Conservation (phyloP, 345 rosid species). For the Rhizophora mangle region DNA sequence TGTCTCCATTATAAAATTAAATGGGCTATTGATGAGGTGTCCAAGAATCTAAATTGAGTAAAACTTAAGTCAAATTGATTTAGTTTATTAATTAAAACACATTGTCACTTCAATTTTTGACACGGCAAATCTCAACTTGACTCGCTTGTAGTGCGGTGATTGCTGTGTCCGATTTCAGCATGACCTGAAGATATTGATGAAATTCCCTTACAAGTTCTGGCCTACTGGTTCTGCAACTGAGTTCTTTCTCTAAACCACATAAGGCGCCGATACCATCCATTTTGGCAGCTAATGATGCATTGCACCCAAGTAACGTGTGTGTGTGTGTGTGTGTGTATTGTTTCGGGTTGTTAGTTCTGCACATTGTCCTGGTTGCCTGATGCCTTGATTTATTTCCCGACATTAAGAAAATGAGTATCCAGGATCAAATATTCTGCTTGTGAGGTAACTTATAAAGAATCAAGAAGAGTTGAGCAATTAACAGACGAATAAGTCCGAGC, state of each 20-base stretch:
- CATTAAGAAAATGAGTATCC: conserved; percentile 17
- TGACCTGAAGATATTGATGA: conserved; percentile 28
- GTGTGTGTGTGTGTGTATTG: too few species aligned
- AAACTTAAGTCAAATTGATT: too few species aligned
- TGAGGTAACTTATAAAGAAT: conserved; percentile 15
- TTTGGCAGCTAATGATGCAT: conserved; percentile 21
- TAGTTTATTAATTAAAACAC: too few species aligned
- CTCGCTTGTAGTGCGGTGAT: conserved; percentile 5
- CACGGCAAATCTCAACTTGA: too few species aligned
- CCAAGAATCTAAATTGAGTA: too few species aligned
- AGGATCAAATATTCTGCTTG: conserved; percentile 15
- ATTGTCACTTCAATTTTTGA: too few species aligned
- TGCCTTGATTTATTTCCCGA: not conserved
- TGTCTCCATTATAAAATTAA: too few species aligned
- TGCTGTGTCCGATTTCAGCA: conserved; percentile 16
- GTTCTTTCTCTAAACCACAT: conserved; percentile 25
- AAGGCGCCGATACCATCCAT: conserved; percentile 21
- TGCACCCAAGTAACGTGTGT: too few species aligned
- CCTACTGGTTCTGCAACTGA: conserved; percentile 22
- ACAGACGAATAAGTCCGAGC: not conserved
- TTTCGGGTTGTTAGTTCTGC: not conserved
- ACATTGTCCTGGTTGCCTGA: not conserved
- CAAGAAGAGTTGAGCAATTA: conserved; percentile 14
- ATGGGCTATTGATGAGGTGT: too few species aligned
- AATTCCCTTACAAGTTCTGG: conserved; percentile 28